A percentile compares a stretch with the other conserved stretches of the same genome.
These are phyloP conservation scores for Parasitella parasitica DNA, from an alignment of 371 early-diverging fungal genomes.

Conservation along the genomic window DNA sequence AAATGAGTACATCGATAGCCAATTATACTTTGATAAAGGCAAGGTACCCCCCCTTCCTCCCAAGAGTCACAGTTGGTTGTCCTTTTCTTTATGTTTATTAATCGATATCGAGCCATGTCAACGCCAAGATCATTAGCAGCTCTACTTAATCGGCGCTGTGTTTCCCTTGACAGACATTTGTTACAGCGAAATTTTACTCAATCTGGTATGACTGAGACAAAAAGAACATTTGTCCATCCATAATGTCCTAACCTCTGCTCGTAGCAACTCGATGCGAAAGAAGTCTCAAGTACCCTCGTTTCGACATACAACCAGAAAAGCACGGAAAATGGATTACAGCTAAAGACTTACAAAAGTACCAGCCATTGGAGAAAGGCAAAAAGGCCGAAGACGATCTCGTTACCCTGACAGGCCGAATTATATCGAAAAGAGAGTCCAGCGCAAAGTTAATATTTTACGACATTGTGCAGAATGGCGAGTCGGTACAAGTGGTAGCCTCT, in stretches of 20 bases:
- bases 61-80: background rate
- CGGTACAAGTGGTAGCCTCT: conserved; percentile 70
- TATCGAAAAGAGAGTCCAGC: conserved; percentile 69
- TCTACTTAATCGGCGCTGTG: too few relatives aligned
- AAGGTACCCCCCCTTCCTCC: background rate
- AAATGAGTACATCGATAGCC: conserved; percentile 3
- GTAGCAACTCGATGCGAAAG: conserved; percentile 1
- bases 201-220: background rate
- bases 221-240: background rate
- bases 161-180: background rate
- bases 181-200: conserved; percentile 1
- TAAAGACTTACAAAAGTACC: conserved; percentile 23
- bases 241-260: background rate
- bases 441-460: conserved; percentile 75
- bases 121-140: background rate
- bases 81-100: background rate
- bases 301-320: conserved; percentile 18
- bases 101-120: background rate
- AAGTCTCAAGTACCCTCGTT: conserved; percentile 29
- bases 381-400: conserved; percentile 31
- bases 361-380: conserved; percentile 28
- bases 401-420: conserved; percentile 59
- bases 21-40: background rate
- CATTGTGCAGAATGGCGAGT: conserved; percentile 60
- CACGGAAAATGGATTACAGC: conserved; percentile 35